These are phyloP conservation scores for California macrophylla DNA, from an alignment of 441 rosid species.

Conservation along the genomic window DNA sequence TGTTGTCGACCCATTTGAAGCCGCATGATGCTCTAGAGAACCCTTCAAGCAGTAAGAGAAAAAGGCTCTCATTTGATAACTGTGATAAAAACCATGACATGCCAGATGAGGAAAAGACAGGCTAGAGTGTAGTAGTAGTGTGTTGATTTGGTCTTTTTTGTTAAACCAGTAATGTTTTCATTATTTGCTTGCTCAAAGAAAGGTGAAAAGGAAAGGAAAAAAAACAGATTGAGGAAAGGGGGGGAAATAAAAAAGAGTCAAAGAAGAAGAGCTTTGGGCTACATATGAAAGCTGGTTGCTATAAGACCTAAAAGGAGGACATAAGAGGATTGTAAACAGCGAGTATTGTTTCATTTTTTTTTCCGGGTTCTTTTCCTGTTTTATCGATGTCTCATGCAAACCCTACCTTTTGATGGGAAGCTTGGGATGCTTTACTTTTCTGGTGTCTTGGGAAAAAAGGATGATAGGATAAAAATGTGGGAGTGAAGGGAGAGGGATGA, in stretches of 20 bases:
- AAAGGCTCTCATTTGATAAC: conserved; percentile 25
- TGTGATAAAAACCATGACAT: conserved; percentile 15
- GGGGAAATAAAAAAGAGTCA: conserved; percentile 5
- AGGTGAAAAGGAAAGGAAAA: not conserved
- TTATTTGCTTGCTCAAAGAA: not conserved
- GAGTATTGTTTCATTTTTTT: not conserved
- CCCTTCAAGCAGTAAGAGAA: conserved; percentile 34
- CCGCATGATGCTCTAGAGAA: conserved; percentile 14
- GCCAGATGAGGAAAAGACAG: conserved; percentile 17
- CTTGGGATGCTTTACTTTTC: conserved; percentile 22
- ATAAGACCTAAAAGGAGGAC: not conserved
- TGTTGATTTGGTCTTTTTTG: conserved; percentile 11
- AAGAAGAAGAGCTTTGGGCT: conserved; percentile 18
- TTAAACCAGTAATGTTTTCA: not conserved
- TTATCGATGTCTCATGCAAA: conserved; percentile 22
- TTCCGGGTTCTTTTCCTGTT: conserved; percentile 16
- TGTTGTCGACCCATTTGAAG: conserved; percentile 18
- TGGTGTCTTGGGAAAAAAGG: conserved; percentile 18
- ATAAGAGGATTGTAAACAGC: conserved; percentile 19
- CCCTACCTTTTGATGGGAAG: conserved; percentile 40
- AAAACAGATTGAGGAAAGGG: not conserved
- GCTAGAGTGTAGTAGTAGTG: conserved; percentile 6
- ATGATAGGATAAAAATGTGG: conserved; percentile 15
- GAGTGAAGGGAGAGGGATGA: conserved; percentile 2
- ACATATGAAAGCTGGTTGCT: conserved; percentile 9